phyloP scores from a whole-genome alignment of 2,329 filamentous ascomycete species.

The Penicillium corylophilum region DNA sequence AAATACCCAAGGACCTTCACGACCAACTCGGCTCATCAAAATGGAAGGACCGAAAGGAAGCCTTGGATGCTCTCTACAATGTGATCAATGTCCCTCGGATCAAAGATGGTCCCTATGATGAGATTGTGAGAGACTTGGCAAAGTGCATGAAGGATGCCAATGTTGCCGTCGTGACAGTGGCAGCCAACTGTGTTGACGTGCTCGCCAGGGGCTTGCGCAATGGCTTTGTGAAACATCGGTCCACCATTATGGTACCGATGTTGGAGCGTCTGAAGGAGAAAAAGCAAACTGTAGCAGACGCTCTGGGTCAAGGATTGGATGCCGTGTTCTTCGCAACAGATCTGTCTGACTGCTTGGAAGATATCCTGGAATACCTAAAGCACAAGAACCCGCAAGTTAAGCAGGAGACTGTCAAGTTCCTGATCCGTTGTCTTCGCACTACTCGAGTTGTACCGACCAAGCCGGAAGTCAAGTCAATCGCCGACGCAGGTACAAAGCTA shows the following conservation, averaged over 20 bases:
- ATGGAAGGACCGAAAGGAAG: constrained; percentile 98
- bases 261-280: constrained; percentile 98
- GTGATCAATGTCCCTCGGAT: constrained; percentile 83
- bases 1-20: constrained; percentile 76
- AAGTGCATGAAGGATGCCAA: constrained; percentile 99
- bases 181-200: constrained; percentile 87
- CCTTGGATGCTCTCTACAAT: constrained; percentile 75
- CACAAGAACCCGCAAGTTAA: constrained; percentile 99
- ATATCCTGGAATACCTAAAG: constrained; percentile 77
- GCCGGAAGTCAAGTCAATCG: constrained; percentile 77
- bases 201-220: constrained; percentile 82
- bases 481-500: constrained; percentile 86
- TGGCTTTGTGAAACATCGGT: constrained; percentile 76
- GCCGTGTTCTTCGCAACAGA: constrained; percentile 64
- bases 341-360: constrained; percentile 84
- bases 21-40: constrained; percentile 87
- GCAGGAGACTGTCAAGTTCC: constrained; percentile 88
- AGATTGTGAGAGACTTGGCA: constrained; percentile 77
- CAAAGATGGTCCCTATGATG: constrained; percentile 84
- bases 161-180: constrained; percentile 87
- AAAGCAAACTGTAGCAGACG: constrained; percentile 84
- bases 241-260: constrained; percentile 79
- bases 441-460: constrained; percentile 82
- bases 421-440: constrained; percentile 81
- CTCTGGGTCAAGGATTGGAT: constrained; percentile 81